phyloP scores from a whole-genome alignment of 169 alveolate genomes.

The Cryptosporidium viatorum region DNA sequence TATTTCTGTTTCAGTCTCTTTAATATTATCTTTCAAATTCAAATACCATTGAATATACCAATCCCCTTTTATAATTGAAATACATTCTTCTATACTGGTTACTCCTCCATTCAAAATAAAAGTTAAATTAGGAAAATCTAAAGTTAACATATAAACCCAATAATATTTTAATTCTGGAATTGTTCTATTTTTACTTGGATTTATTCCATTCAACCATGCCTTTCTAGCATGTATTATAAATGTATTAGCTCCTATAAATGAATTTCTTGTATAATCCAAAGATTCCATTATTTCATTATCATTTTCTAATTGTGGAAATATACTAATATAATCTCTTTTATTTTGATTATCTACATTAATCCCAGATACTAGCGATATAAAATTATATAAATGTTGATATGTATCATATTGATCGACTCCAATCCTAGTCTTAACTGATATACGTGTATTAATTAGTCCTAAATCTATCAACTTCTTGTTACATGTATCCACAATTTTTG shows the following conservation, averaged over 20 bases:
- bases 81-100: constrained; percentile 78
- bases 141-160: constrained; percentile 88
- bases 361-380: constrained; percentile 79
- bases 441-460: constrained; percentile 83
- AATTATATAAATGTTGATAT: constrained; percentile 84
- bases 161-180: constrained; percentile 92
- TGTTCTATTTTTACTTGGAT: constrained; percentile 92
- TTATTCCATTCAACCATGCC: constrained; percentile 90
- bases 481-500: constrained; percentile 35
- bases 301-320: neutral
- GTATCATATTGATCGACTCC: constrained; percentile 94
- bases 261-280: constrained; percentile 40
- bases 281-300: neutral
- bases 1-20: neutral
- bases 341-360: constrained; percentile 80
- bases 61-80: constrained; percentile 16
- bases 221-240: constrained; percentile 95
- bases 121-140: constrained; percentile 89
- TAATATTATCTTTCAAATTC: neutral
- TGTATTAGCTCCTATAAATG: constrained; percentile 86
- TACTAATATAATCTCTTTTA: constrained; percentile 27
- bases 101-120: constrained; percentile 95
- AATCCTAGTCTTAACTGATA: constrained; percentile 93
- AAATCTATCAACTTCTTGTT: constrained; percentile 50
- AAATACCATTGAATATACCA: constrained; percentile 29